phyloP scores from a whole-genome alignment of 1,139 yeast species.

The Hyphopichia fennica region DNA sequence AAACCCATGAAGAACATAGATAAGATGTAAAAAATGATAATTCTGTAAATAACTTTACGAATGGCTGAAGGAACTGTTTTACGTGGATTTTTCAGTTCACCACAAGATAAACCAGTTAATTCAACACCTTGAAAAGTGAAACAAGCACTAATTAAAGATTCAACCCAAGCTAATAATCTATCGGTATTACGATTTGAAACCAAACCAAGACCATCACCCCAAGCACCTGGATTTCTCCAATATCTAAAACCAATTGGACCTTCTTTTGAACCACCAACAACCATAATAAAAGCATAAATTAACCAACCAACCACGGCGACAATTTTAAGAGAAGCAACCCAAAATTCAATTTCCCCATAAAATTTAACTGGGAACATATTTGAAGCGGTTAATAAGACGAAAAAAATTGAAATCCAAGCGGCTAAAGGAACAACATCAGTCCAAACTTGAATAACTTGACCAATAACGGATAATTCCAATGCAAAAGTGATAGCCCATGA shows the following conservation, averaged over 20 bases:
- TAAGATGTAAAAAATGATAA: conserved; percentile 75
- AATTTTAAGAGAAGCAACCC: conserved; percentile 64
- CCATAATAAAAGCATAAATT: conserved; percentile 65
- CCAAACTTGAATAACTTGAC: conserved; percentile 77
- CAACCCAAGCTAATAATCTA: conserved; percentile 66
- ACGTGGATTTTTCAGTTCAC: conserved; percentile 83
- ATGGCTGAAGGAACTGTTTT: conserved; percentile 83
- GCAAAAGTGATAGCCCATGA: conserved; percentile 86
- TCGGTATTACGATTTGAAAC: conserved; percentile 47
- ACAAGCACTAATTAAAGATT: conserved; percentile 64
- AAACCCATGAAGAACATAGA: conserved; percentile 81
- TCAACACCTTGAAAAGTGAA: conserved; percentile 84
- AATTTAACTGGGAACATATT: conserved; percentile 46
- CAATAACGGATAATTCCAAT: conserved; percentile 76
- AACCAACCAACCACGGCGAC: conserved; percentile 72
- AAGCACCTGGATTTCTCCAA: conserved; percentile 93
- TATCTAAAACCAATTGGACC: conserved; percentile 83
- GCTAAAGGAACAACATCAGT: conserved; percentile 69
- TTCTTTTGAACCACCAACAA: conserved; percentile 67
- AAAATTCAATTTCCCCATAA: conserved; percentile 48
- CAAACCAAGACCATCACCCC: conserved; percentile 60
- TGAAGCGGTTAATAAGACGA: conserved; percentile 31
- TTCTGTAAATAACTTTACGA: conserved; percentile 77
- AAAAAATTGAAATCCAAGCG: conserved; percentile 76
- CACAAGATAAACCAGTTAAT: conserved; percentile 84